Base-by-base conservation (phyloP, 106 monocot species). In the Allium sativum region DNA sequence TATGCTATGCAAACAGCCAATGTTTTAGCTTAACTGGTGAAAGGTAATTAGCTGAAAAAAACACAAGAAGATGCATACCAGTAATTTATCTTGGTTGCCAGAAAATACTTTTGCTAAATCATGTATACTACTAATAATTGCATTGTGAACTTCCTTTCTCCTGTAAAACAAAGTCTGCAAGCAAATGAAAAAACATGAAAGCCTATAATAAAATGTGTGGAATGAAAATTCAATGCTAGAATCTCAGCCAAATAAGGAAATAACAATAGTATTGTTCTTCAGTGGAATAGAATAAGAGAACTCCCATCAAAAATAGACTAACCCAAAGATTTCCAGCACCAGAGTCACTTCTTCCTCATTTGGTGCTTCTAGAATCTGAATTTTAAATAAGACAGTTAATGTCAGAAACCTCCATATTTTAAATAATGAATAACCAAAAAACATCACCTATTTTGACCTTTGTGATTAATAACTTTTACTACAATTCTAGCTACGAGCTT, bases 251-350 rank as follows among this genome's bases (percentile, higher is more conserved):
- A 47, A 47, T 12, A 47, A 12, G 12, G 12, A 58, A 13, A 58
- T n/a, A 55, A 40, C n/a, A n/a, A n/a, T n/a, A n/a, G n/a, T n/a
- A n/a, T n/a, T n/a, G n/a, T n/a, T n/a, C n/a, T n/a, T n/a, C n/a
- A n/a, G n/a, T n/a, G n/a, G n/a, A n/a, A n/a, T n/a, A n/a, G n/a
- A 45, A 46, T 11, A 62, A 62, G 31, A 44, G 14, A 45, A n/a
- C 40, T 15, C 42, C 61, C n/a, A 17, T 44, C 9, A 12, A 45
- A 41, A 61, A 45, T 14, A 64, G 45, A 71, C 80, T 81, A 65
- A 82, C 93, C 85, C 80, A 83, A 93, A 93, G 75, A 93, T 83
- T 65, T 89, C 89, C 68, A 89, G 57, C 22, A 93, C 79, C 54
- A 93, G 66, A 72, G 77, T 72, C 47, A 89, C 75, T 78, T 93